These are phyloP conservation scores for Leishmania gerbilli DNA, from an alignment of 208 protist genomes.

Conservation along the genomic window DNA sequence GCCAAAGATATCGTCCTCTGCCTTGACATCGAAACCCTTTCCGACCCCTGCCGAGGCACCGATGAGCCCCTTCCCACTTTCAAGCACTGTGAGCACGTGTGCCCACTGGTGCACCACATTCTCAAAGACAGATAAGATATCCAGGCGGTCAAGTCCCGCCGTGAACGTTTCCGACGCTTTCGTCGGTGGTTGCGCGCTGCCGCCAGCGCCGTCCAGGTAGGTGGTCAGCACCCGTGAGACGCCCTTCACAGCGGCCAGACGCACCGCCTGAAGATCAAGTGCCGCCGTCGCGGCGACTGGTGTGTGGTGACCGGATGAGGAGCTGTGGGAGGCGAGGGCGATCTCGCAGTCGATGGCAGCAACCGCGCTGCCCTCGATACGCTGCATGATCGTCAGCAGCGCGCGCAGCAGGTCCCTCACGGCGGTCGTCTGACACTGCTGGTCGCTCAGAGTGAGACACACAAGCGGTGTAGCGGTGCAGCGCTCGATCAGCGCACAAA, in stretches of 20 bases:
- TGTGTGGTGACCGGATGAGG: background rate
- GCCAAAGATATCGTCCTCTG: background rate
- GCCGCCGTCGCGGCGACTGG: background rate
- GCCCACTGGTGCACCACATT: constrained; percentile 24
- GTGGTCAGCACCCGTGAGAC: constrained; percentile 19
- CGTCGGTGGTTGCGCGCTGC: background rate
- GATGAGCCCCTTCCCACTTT: background rate
- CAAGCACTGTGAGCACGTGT: background rate
- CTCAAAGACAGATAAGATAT: constrained; percentile 9
- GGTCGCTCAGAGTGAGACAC: constrained; percentile 18
- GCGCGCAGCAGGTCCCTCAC: constrained; percentile 14
- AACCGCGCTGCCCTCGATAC: background rate
- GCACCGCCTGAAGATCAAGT: background rate
- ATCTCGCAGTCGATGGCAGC: background rate
- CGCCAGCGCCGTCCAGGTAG: constrained; percentile 14
- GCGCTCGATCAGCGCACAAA: constrained; percentile 26
- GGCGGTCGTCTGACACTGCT: constrained; percentile 12
- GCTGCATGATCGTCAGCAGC: constrained; percentile 13
- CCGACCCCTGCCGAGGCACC: background rate
- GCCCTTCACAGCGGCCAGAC: constrained; percentile 17
- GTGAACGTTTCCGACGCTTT: background rate
- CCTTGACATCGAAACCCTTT: background rate
- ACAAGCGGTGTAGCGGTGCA: constrained; percentile 24
- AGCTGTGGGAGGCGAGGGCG: background rate
- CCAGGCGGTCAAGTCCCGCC: background rate